These are phyloP conservation scores for Kernera saxatilis DNA, from an alignment of 345 rosid species.

Conservation along the genomic window DNA sequence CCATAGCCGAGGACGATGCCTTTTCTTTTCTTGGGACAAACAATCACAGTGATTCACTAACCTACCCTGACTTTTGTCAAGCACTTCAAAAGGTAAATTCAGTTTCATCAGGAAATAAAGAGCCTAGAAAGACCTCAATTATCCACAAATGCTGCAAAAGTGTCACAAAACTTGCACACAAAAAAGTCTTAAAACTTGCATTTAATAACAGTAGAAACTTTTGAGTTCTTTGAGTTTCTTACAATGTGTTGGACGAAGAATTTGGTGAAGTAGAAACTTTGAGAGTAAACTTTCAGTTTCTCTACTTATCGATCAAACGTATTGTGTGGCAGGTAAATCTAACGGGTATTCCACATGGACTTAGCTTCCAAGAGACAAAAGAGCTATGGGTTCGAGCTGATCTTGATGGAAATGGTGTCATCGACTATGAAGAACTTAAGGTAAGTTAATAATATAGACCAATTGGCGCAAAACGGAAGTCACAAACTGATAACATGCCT, in stretches of 20 bases:
- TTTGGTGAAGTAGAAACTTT: background rate
- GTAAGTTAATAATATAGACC: constrained; percentile 15
- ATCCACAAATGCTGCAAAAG: background rate
- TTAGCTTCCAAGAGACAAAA: constrained; percentile 53
- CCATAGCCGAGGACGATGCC: constrained; percentile 47
- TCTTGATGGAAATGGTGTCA: constrained; percentile 51
- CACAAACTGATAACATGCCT: background rate
- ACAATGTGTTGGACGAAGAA: background rate
- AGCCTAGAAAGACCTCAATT: background rate
- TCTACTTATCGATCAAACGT: background rate
- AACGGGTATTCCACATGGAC: constrained; percentile 52
- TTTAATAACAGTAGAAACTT: too few relatives aligned
- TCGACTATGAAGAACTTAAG: constrained; percentile 60
- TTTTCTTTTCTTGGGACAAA: constrained; percentile 56
- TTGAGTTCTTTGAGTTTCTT: background rate
- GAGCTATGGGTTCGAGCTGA: constrained; percentile 67
- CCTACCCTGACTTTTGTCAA: constrained; percentile 56
- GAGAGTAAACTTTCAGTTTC: background rate
- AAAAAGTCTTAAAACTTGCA: background rate
- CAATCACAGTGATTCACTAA: constrained; percentile 40
- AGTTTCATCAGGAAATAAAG: background rate
- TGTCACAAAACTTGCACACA: background rate
- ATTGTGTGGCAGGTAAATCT: constrained; percentile 43
- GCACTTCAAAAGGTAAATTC: constrained; percentile 56
- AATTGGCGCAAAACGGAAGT: background rate